A percentile compares a stretch with the other conserved stretches of the same genome.
Conservation (phyloP, 306 rosid genomes). For the Quercus bicolor region DNA sequence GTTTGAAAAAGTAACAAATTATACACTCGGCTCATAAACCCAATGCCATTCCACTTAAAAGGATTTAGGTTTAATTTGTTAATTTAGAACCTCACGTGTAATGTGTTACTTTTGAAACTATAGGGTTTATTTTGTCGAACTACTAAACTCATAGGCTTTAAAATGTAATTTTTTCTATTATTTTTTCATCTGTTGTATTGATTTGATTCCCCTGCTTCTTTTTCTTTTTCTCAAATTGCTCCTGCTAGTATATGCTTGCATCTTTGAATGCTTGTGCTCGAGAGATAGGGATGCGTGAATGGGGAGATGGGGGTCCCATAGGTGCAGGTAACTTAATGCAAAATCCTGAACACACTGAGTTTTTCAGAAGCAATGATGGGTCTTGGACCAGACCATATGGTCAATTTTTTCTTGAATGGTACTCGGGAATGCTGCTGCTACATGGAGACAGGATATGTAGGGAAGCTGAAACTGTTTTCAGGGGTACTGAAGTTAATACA, state of each 20-base stretch:
- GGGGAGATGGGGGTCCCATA: conserved; percentile 76
- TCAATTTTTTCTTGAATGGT: conserved; percentile 79
- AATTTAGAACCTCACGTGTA: too few species aligned
- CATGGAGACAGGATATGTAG: conserved; percentile 86
- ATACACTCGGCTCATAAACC: too few species aligned
- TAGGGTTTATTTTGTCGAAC: too few species aligned
- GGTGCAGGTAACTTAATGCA: conserved; percentile 58
- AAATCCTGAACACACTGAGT: conserved; percentile 41
- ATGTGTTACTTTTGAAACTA: too few species aligned
- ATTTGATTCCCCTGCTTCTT: conserved; percentile 12
- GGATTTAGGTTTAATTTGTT: too few species aligned
- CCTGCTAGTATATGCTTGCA: conserved; percentile 74
- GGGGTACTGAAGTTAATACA: conserved; percentile 55
- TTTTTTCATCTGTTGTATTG: not conserved
- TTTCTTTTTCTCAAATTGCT: conserved; percentile 13
- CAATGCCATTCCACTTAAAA: too few species aligned
- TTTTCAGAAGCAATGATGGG: conserved; percentile 52
- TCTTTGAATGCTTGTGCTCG: conserved; percentile 71
- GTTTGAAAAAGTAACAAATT: too few species aligned
- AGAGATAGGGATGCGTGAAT: conserved; percentile 63
- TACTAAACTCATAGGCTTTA: too few species aligned
- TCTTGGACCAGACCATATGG: conserved; percentile 68
- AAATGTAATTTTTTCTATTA: not conserved
- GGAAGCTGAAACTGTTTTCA: conserved; percentile 74
- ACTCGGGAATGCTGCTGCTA: conserved; percentile 71